phyloP scores from a whole-genome alignment of 306 rosid genomes.

The Inga laurina region DNA sequence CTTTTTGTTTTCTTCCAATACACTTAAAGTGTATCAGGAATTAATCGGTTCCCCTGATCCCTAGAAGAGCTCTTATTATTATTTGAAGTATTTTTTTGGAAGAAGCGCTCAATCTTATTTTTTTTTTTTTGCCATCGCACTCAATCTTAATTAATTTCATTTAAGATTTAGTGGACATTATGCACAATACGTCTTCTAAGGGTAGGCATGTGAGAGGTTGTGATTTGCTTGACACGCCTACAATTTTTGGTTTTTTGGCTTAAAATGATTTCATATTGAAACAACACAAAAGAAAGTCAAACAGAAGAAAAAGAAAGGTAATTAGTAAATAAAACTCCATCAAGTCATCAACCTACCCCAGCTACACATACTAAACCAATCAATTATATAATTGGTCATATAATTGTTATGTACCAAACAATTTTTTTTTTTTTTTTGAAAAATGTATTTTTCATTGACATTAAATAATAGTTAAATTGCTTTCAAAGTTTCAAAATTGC shows the following conservation, averaged over 20 bases:
- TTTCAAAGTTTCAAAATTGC: not conserved
- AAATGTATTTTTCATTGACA: not conserved
- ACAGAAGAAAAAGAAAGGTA: not conserved
- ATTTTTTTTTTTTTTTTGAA: not conserved
- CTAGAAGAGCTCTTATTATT: not conserved
- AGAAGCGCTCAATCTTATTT: not conserved
- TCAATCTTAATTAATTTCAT: not conserved
- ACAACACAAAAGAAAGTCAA: not conserved
- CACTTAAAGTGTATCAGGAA: not conserved
- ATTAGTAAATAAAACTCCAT: not conserved
- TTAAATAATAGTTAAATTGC: not conserved
- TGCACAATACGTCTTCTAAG: not conserved
- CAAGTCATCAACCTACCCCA: not conserved
- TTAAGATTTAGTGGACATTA: conserved; percentile 11
- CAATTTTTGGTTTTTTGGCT: not conserved
- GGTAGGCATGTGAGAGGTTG: not conserved
- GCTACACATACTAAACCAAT: not conserved
- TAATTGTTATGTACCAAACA: not conserved
- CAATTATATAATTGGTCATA: not conserved
- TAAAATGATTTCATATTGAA: not conserved
- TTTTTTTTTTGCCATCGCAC: too few species aligned
- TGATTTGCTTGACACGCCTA: not conserved
- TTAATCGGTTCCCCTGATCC: not conserved
- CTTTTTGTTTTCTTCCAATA: not conserved
- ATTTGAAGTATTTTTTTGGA: not conserved